Conservation (phyloP, 2,329 filamentous ascomycete genomes). For the Sarocladium brachiariae region DNA sequence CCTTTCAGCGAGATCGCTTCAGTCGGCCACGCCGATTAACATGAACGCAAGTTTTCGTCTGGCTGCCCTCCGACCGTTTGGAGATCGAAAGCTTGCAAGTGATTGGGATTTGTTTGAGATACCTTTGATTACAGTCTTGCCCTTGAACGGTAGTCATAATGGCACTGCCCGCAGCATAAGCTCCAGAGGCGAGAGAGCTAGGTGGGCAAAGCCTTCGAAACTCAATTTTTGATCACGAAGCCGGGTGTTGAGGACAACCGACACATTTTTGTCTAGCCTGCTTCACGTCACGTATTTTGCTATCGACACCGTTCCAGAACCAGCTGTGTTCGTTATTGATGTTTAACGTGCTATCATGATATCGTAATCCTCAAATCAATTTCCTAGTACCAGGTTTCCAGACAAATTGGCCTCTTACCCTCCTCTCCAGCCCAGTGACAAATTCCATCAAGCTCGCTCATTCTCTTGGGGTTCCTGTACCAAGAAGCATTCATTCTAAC, state of each 20-base stretch:
- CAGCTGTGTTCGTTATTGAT: not conserved
- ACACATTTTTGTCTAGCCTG: no score
- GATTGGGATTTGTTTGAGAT: not conserved
- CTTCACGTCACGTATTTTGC: no score
- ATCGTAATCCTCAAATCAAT: not conserved
- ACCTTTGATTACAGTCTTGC: slow-evolving; percentile 5
- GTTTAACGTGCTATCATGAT: not conserved
- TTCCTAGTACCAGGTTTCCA: no score
- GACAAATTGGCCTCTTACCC: no score
- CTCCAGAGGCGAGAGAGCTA: not conserved
- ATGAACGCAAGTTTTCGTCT: not conserved
- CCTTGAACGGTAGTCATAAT: not conserved
- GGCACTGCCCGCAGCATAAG: not conserved
- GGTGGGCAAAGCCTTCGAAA: not conserved
- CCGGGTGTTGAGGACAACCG: no score
- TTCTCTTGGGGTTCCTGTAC: no score
- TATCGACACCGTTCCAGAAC: no score
- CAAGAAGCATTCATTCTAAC: no score
- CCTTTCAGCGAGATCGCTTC: not conserved
- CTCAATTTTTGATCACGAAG: no score
- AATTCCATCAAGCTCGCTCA: no score
- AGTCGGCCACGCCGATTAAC: no score
- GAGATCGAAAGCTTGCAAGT: not conserved
- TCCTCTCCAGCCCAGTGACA: no score
- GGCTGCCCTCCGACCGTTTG: not conserved